These are phyloP conservation scores for Cercospora beticola DNA, from an alignment of 2,329 filamentous ascomycete species.

Conservation along the genomic window DNA sequence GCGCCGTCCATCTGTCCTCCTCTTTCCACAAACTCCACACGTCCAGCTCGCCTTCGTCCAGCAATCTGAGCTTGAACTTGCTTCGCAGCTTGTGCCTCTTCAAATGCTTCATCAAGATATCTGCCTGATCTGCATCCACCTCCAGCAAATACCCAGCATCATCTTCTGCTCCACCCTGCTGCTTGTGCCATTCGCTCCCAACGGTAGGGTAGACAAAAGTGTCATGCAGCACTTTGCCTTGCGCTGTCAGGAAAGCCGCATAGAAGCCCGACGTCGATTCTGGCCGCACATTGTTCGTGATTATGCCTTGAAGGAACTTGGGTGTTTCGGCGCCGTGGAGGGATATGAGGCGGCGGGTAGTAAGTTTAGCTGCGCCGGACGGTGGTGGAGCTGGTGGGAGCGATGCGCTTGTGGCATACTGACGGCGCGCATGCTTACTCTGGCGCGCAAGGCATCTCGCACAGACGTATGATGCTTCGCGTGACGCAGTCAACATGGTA, in stretches of 20 bases:
- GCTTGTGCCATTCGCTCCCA: slow-evolving; percentile 35
- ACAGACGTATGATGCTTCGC: slow-evolving; percentile 25
- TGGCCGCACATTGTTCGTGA: slow-evolving; percentile 69
- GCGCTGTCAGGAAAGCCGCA: slow-evolving; percentile 78
- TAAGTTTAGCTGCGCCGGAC: slow-evolving; percentile 57
- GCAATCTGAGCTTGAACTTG: slow-evolving; percentile 67
- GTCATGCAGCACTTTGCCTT: slow-evolving; percentile 80
- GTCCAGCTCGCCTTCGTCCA: slow-evolving; percentile 63
- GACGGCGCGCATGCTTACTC: slow-evolving; percentile 9
- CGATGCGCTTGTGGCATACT: slow-evolving; percentile 18
- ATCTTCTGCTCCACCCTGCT: slow-evolving; percentile 26
- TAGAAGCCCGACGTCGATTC: slow-evolving; percentile 62
- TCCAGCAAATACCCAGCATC: slow-evolving; percentile 73
- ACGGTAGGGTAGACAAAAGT: slow-evolving; percentile 78
- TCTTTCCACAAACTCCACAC: slow-evolving; percentile 77
- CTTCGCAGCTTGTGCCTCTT: slow-evolving; percentile 82
- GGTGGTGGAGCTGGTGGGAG: slow-evolving; percentile 49
- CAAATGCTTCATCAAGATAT: slow-evolving; percentile 67
- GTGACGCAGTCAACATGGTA: slow-evolving; percentile 18
- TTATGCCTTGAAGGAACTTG: slow-evolving; percentile 83
- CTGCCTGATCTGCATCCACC: slow-evolving; percentile 68
- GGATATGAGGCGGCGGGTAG: slow-evolving; percentile 75
- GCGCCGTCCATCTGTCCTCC: slow-evolving; percentile 39
- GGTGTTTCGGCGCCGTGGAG: slow-evolving; percentile 76
- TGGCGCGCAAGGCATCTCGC: slow-evolving; percentile 26